Conservation (phyloP, 345 rosid species). For the Hypericum perforatum region DNA sequence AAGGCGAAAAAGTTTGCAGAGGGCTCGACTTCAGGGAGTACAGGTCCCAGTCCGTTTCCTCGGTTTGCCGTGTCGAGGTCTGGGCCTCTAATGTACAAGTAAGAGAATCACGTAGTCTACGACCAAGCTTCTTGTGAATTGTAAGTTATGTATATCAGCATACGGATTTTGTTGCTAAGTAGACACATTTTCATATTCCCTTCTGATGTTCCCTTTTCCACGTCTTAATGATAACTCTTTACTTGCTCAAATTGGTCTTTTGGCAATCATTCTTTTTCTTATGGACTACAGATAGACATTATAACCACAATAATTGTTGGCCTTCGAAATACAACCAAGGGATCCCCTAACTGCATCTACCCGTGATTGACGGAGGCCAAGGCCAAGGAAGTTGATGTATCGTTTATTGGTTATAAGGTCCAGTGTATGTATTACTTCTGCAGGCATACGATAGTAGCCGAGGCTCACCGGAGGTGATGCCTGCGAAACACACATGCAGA, state of each 20-base stretch:
- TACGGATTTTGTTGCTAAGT: not conserved
- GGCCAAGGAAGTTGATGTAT: no score
- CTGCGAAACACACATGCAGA: conserved; percentile 27
- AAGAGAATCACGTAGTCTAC: conserved; percentile 13
- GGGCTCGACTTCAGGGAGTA: conserved; percentile 71
- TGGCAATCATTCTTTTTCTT: no score
- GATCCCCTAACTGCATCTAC: no score
- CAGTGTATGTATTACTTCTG: not conserved
- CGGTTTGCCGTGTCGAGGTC: conserved; percentile 95
- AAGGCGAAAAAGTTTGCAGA: conserved; percentile 38
- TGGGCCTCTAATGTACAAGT: conserved; percentile 84
- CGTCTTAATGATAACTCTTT: no score
- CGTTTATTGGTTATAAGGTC: not conserved
- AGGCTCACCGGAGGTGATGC: conserved; percentile 73
- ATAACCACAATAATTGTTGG: no score
- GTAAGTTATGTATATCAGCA: conserved; percentile 1
- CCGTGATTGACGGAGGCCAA: no score
- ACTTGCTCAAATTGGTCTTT: no score
- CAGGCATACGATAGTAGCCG: not conserved
- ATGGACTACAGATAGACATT: no score
- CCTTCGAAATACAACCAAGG: no score
- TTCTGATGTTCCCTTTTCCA: not conserved
- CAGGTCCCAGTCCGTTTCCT: conserved; percentile 81
- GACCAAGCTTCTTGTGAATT: conserved; percentile 4
- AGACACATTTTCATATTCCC: conserved; percentile 3